Evolutionary conservation across 1,139 yeast species (phyloP), one percentile per base, ranked within the genome.

Genomic region (Protomyces macrosporus): DNA sequence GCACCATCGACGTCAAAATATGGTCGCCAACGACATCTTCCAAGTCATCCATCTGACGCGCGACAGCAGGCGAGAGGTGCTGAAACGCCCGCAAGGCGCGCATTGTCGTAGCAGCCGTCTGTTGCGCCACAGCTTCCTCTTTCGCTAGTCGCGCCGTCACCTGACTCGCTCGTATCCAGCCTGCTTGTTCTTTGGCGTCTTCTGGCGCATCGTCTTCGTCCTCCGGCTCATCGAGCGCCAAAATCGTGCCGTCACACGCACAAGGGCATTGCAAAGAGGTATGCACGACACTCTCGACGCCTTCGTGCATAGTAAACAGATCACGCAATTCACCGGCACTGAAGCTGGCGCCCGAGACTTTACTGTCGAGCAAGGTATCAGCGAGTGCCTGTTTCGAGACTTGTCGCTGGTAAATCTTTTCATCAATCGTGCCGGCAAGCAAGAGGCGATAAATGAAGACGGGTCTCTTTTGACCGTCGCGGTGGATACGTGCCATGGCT

Each of bases 371-470:
- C 70, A 93, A 87, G 68, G 85, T 85, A 66, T 87, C 87, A 58
- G 97, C 88, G 61, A 93, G 75, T 63, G 87, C 91, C 66, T 79
- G 84, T 73, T 95, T 93, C 79, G 90, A 86, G 65, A 90, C 77
- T 72, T 93, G 98, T n/a, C 99, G 79, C 74, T 93, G 98, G 68
- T 88, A 86, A 4, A 93, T 90, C 75, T 93, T 93, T 72, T 93
- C 99, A 73, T 93, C 99, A 54, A 93, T 88, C 66, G 91, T 85
- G 0, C 98, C 98, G 0, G 95, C 84, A 0, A 68, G 64, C 91
- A 78, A 66, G n/a, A 93, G 74, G 68, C 98, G 79, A 72, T 93
- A 95, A 36, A 93, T 86, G 72, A 77, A 87, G 7, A 91, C 95
- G 0, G 90, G 91, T 60, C 76, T 81, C 62, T 75, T 81, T 73